phyloP scores from a whole-genome alignment of 768 basidiomycete species.

The Mycena venus region DNA sequence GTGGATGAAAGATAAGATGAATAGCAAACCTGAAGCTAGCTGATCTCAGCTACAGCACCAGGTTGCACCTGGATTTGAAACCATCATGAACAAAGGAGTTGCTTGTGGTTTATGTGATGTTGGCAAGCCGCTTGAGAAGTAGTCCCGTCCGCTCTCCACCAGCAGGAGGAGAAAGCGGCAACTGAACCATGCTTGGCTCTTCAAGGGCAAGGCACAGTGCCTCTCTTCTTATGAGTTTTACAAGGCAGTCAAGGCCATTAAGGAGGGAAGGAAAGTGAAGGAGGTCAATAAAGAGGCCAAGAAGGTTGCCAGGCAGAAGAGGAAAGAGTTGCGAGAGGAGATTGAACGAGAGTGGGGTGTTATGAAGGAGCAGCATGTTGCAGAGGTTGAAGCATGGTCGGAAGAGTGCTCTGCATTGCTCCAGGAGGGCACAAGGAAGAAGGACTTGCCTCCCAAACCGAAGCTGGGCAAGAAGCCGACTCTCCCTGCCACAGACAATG shows the following conservation, averaged over 20 bases:
- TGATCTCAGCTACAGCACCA: neutral
- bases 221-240: neutral
- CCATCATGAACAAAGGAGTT: neutral
- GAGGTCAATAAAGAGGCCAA: neutral
- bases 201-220: no score
- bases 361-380: slow-evolving; percentile 4
- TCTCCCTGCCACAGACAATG: slow-evolving; percentile 19
- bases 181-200: no score
- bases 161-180: slow-evolving; percentile 26
- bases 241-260: neutral
- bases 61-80: neutral
- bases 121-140: slow-evolving; percentile 39
- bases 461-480: no score
- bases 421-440: neutral
- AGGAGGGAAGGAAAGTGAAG: neutral
- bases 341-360: neutral
- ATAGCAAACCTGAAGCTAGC: slow-evolving; percentile 47
- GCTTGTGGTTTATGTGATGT: slow-evolving; percentile 43
- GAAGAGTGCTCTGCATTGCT: neutral
- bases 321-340: no score
- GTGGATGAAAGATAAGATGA: slow-evolving; percentile 51
- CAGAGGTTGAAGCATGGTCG: neutral
- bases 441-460: neutral
- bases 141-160: no score
- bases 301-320: no score